phyloP scores from a whole-genome alignment of 2,329 filamentous ascomycete species.

The Fusarium palustre region DNA sequence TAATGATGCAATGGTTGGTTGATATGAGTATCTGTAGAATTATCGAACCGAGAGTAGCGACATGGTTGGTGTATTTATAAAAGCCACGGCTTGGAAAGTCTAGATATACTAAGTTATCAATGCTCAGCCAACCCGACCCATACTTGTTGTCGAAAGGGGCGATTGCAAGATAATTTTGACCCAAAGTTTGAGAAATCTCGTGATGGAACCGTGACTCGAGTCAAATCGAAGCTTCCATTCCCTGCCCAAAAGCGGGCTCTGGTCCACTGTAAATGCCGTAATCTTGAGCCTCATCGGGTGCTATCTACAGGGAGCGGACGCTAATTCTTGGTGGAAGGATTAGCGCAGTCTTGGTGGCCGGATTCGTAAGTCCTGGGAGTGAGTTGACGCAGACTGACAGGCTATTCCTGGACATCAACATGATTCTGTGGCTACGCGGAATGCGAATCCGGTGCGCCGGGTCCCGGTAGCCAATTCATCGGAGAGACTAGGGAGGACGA shows the following conservation, averaged over 20 bases:
- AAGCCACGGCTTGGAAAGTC: not conserved
- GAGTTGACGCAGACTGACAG: conserved; percentile 8
- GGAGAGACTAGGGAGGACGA: not conserved
- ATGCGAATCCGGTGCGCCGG: conserved; percentile 29
- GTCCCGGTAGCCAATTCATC: conserved; percentile 34
- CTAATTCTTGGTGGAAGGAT: not conserved
- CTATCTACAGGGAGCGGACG: conserved; percentile 12
- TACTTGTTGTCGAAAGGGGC: conserved; percentile 31
- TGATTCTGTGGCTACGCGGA: conserved; percentile 37
- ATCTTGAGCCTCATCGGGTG: conserved; percentile 38
- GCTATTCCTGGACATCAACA: conserved; percentile 24
- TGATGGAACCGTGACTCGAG: conserved; percentile 38
- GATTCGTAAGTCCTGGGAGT: conserved; percentile 12
- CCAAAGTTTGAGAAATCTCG: conserved; percentile 33
- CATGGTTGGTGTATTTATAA: conserved; percentile 27
- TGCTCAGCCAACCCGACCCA: conserved; percentile 18
- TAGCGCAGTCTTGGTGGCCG: not conserved
- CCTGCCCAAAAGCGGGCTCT: conserved; percentile 33
- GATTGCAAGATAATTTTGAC: conserved; percentile 41
- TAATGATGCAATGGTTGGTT: conserved; percentile 18
- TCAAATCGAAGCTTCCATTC: conserved; percentile 22
- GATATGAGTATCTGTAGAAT: not conserved
- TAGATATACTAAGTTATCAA: not conserved
- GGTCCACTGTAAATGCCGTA: conserved; percentile 38
- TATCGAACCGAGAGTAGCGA: not conserved